These are phyloP conservation scores for Gremmenia infestans DNA, from an alignment of 2,329 filamentous ascomycete species.

Conservation along the genomic window DNA sequence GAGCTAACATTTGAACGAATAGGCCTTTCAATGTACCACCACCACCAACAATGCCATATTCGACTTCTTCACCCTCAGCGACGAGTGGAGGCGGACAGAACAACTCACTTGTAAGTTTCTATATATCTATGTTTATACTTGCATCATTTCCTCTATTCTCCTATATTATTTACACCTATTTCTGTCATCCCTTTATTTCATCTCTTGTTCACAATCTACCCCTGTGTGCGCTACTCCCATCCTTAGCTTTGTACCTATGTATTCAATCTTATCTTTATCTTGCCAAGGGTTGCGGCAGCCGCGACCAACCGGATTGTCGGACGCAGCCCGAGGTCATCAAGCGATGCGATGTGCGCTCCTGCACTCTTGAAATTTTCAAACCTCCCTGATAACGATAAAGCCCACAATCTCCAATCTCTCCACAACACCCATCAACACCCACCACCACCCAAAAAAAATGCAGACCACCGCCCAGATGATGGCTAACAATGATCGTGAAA, in stretches of 20 bases:
- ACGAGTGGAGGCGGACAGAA: constrained; percentile 58
- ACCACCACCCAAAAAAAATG: constrained; percentile 6
- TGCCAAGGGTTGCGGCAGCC: too few species aligned
- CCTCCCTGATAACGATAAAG: constrained; percentile 7
- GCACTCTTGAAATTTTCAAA: constrained; percentile 1
- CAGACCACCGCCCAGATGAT: constrained; percentile 47
- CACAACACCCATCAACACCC: constrained; percentile 1
- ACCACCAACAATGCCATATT: constrained; percentile 43
- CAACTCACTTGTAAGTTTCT: constrained; percentile 49
- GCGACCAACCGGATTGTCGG: too few species aligned
- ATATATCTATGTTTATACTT: background rate
- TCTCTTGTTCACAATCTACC: too few species aligned
- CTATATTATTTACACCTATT: background rate
- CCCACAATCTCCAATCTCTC: background rate
- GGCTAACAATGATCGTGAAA: constrained; percentile 40
- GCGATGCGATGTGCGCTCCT: background rate
- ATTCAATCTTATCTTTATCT: too few species aligned
- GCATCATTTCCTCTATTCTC: background rate
- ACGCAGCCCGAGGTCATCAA: background rate
- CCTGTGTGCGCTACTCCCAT: too few species aligned
- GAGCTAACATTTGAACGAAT: constrained; percentile 18
- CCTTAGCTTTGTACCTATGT: too few species aligned
- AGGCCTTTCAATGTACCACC: constrained; percentile 29
- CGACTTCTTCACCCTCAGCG: constrained; percentile 59
- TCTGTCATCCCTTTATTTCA: constrained; percentile 2